phyloP scores from a whole-genome alignment of 2,329 filamentous ascomycete genomes.

The Tolypocladium nubicola region DNA sequence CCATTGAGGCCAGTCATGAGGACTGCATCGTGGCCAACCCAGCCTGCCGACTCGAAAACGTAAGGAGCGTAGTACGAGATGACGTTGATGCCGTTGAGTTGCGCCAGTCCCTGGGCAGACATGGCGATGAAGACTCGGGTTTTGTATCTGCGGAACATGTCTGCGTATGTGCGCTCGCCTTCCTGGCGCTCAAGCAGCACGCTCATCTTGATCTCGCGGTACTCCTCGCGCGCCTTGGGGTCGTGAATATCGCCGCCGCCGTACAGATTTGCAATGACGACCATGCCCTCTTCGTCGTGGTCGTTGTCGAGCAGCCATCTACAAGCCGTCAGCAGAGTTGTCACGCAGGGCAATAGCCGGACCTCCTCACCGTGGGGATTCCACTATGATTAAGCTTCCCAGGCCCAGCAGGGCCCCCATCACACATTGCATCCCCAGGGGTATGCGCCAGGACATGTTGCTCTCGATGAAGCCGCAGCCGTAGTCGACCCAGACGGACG shows the following conservation, averaged over 20 bases:
- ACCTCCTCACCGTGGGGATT: conserved; percentile 69
- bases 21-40: conserved; percentile 80
- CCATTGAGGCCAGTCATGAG: conserved; percentile 97
- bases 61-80: conserved; percentile 98
- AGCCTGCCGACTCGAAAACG: conserved; percentile 95
- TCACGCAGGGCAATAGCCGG: neutral
- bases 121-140: conserved; percentile 96
- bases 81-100: conserved; percentile 98
- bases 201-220: conserved; percentile 97
- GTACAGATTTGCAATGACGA: conserved; percentile 96
- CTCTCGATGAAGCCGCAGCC: conserved; percentile 84
- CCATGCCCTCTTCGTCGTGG: conserved; percentile 94
- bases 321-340: conserved; percentile 12
- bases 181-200: conserved; percentile 89
- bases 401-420: conserved; percentile 82
- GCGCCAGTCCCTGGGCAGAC: conserved; percentile 91
- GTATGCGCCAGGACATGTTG: conserved; percentile 82
- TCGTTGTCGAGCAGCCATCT: conserved; percentile 98
- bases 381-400: conserved; percentile 87
- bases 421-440: conserved; percentile 82
- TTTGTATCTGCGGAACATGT: conserved; percentile 91
- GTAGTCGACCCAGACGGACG: conserved; percentile 98
- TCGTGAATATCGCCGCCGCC: conserved; percentile 94
- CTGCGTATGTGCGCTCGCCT: conserved; percentile 78
- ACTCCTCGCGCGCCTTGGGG: conserved; percentile 84